phyloP scores from a whole-genome alignment of 257 asterid genomes.

The Solanum medicagineum region DNA sequence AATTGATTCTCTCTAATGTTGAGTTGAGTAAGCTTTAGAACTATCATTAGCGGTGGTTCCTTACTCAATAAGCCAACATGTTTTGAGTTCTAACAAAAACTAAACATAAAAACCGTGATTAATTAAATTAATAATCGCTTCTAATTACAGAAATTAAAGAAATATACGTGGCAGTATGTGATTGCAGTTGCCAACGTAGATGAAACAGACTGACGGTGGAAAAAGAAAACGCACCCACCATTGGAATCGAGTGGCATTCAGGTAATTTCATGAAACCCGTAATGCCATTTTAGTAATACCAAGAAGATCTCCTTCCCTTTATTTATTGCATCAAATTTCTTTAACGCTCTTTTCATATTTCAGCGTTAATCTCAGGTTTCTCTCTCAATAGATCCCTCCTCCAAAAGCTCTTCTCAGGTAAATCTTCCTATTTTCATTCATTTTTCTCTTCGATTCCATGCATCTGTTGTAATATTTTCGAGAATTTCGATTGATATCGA shows the following conservation, averaged over 20 bases:
- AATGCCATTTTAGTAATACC: neutral
- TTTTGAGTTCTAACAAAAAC: too few species aligned
- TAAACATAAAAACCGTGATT: neutral
- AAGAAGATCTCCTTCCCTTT: neutral
- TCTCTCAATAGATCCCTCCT: conserved; percentile 5
- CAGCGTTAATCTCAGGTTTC: conserved; percentile 25
- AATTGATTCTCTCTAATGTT: too few species aligned
- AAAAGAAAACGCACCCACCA: neutral
- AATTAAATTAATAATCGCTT: neutral
- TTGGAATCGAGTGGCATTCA: neutral
- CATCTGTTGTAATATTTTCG: neutral
- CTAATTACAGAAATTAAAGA: neutral
- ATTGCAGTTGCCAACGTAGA: neutral
- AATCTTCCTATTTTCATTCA: neutral
- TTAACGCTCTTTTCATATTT: neutral
- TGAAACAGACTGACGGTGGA: conserved; percentile 19
- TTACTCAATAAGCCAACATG: too few species aligned
- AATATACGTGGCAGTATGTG: conserved; percentile 1
- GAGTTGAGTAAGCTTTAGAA: too few species aligned
- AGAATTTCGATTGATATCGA: neutral
- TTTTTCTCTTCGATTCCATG: neutral
- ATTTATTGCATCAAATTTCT: conserved; percentile 11
- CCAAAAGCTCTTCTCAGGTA: neutral
- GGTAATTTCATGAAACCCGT: neutral
- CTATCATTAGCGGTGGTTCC: too few species aligned